Conservation (phyloP, 352 stramenopile species). For the Globisporangium viniferum region DNA sequence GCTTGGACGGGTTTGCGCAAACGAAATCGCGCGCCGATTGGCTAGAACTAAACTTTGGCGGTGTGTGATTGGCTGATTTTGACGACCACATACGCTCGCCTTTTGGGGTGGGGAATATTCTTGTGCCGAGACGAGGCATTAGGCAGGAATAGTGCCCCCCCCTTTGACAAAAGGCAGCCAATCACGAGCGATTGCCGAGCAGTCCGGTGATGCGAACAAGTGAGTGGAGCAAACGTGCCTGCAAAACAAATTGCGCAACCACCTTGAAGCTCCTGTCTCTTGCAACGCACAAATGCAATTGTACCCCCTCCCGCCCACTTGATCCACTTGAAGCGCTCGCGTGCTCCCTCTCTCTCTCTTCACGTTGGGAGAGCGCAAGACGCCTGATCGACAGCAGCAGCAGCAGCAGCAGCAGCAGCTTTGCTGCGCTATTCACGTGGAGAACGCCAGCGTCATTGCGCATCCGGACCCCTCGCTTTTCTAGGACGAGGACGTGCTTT, state of each 20-base stretch:
- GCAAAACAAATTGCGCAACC: slow-evolving; percentile 1
- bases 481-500: too few relatives aligned
- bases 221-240: neutral
- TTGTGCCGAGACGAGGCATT: too few relatives aligned
- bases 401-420: neutral
- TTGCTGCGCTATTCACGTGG: neutral
- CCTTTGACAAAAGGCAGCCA: too few relatives aligned
- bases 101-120: too few relatives aligned
- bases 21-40: neutral
- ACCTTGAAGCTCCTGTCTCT: neutral
- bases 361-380: neutral
- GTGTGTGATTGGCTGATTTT: too few relatives aligned
- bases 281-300: neutral
- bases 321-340: neutral
- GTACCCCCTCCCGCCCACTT: neutral
- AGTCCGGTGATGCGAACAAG: too few relatives aligned
- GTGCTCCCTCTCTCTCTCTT: neutral
- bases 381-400: neutral
- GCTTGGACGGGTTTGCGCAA: neutral
- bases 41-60: too few relatives aligned
- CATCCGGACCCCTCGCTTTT: too few relatives aligned
- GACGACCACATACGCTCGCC: too few relatives aligned
- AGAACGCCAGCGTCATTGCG: neutral
- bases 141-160: too few relatives aligned
- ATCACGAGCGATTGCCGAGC: neutral